Conservation (phyloP, 805 yeast genomes). For the Zygosaccharomyces lentus region DNA sequence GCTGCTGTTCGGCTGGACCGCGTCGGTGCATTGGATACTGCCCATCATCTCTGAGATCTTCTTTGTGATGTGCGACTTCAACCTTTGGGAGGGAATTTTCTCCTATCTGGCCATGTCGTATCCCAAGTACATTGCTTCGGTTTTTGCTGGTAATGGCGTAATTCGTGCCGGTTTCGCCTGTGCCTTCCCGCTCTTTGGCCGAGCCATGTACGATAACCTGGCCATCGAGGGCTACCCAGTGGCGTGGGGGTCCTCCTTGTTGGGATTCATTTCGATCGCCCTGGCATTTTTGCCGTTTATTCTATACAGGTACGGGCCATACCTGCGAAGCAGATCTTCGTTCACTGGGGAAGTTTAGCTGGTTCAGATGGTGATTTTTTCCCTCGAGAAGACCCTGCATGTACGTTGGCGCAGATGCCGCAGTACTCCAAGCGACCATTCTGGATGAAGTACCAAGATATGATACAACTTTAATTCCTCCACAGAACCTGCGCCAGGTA, state of each 20-base stretch:
- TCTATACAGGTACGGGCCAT: conserved; percentile 43
- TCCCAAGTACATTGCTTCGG: conserved; percentile 51
- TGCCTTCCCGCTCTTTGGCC: conserved; percentile 61
- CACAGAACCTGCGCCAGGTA: too few species aligned
- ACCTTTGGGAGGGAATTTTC: conserved; percentile 49
- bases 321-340: conserved; percentile 42
- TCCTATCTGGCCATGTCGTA: conserved; percentile 48
- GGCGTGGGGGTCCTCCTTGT: conserved; percentile 54
- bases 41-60: conserved; percentile 44
- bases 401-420: too few species aligned
- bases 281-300: conserved; percentile 47
- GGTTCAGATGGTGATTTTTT: background rate
- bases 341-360: conserved; percentile 30
- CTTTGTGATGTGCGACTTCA: conserved; percentile 40
- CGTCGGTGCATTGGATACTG: conserved; percentile 47
- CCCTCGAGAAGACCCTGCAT: background rate
- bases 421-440: too few species aligned
- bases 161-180: conserved; percentile 51
- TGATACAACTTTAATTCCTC: too few species aligned
- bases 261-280: conserved; percentile 43
- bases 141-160: conserved; percentile 53
- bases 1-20: conserved; percentile 50
- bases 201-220: conserved; percentile 51
- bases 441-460: too few species aligned
- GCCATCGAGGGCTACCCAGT: conserved; percentile 49